Percentiles rank a stretch among this genome's conserved stretches.
Evolutionary conservation across 805 yeast genomes (phyloP).

Genomic region (Metschnikowia lunata): DNA sequence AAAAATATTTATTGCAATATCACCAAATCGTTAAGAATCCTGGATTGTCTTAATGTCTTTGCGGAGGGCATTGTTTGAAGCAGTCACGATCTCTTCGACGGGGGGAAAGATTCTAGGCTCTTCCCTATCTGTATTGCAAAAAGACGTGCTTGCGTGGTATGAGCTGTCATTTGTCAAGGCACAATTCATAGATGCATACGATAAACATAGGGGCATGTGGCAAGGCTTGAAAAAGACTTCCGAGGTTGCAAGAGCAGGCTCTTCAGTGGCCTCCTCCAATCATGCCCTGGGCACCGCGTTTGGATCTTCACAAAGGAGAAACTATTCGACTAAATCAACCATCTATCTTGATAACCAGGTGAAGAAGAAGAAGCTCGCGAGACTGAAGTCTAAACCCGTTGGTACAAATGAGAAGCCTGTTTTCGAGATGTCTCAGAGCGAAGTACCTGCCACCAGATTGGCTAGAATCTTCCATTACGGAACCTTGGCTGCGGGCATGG

Average conservation of each 20-base stretch:
- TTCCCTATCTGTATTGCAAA: constrained; percentile 15
- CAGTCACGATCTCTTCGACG: constrained; percentile 25
- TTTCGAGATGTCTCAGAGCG: constrained; percentile 53
- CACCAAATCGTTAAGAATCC: too few species aligned
- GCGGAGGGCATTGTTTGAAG: constrained; percentile 19
- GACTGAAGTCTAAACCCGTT: constrained; percentile 13
- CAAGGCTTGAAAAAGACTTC: constrained; percentile 9
- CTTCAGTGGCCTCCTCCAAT: not conserved
- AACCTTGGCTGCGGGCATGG: constrained; percentile 84
- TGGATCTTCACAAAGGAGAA: constrained; percentile 2
- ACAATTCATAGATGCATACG: constrained; percentile 18
- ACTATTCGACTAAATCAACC: constrained; percentile 11
- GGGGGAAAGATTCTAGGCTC: constrained; percentile 20
- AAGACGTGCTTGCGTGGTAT: constrained; percentile 21
- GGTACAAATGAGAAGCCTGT: constrained; percentile 22
- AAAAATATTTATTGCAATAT: too few species aligned
- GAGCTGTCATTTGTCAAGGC: constrained; percentile 18
- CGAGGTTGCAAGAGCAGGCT: constrained; percentile 4
- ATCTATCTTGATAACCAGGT: constrained; percentile 11
- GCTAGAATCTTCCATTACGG: constrained; percentile 92
- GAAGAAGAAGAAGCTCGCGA: constrained; percentile 9
- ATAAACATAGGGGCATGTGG: constrained; percentile 25
- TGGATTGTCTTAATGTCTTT: constrained; percentile 8
- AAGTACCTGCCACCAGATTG: constrained; percentile 84
- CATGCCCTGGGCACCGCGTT: not conserved